These are phyloP conservation scores for Wallacemonas sp. DNA, from an alignment of 208 protist species.

Conservation along the genomic window DNA sequence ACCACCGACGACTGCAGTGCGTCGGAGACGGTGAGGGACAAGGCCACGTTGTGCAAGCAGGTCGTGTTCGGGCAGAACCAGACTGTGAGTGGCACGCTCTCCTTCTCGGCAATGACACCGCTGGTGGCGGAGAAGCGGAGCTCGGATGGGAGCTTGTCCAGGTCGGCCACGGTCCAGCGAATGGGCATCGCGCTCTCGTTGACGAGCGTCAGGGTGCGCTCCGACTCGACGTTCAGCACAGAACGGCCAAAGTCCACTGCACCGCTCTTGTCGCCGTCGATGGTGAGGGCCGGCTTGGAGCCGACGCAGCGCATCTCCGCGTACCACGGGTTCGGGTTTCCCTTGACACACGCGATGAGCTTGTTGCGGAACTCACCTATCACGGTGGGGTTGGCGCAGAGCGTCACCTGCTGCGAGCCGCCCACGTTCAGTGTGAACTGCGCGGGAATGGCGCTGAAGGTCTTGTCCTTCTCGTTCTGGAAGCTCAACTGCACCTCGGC, in stretches of 20 bases:
- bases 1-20: constrained; percentile 28
- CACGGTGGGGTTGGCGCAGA: constrained; percentile 85
- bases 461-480: constrained; percentile 79
- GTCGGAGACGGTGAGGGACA: constrained; percentile 73
- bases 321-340: constrained; percentile 92
- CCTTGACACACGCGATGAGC: constrained; percentile 87
- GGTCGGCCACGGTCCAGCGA: constrained; percentile 63
- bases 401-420: constrained; percentile 65
- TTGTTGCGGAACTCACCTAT: constrained; percentile 81
- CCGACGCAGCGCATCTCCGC: constrained; percentile 88
- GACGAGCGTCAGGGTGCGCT: constrained; percentile 51
- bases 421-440: constrained; percentile 81
- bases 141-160: constrained; percentile 72
- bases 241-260: constrained; percentile 84
- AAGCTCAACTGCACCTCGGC: constrained; percentile 81
- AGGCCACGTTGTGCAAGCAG: constrained; percentile 63
- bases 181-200: constrained; percentile 86
- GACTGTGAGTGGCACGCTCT: constrained; percentile 48
- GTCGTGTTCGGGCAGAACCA: constrained; percentile 72
- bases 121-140: constrained; percentile 62
- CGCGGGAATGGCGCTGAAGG: constrained; percentile 79
- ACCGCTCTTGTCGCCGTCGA: constrained; percentile 73
- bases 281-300: constrained; percentile 72
- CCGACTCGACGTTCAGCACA: constrained; percentile 53
- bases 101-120: constrained; percentile 75